phyloP scores from a whole-genome alignment of 805 yeast genomes.

The Metschnikowia proteae region DNA sequence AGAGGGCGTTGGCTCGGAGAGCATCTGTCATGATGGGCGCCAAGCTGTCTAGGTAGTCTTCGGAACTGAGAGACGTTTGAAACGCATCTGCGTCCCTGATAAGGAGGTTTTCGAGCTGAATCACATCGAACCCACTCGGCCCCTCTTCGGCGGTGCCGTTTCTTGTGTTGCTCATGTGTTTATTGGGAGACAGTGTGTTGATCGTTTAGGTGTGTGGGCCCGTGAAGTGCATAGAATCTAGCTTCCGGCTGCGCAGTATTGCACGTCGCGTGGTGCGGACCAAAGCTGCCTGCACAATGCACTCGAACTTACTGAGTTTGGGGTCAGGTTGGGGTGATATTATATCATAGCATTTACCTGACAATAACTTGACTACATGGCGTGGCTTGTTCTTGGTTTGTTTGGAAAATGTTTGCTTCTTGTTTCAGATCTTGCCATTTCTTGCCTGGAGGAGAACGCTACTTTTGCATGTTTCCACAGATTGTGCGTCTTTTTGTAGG shows the following conservation, averaged over 20 bases:
- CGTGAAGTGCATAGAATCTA: not conserved
- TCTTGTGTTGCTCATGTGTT: not conserved
- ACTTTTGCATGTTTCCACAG: too few species aligned
- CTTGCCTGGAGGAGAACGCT: too few species aligned
- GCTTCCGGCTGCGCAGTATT: slow-evolving; percentile 1
- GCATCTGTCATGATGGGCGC: slow-evolving; percentile 72
- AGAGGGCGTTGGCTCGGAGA: slow-evolving; percentile 49
- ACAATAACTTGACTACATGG: too few species aligned
- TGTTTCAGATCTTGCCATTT: too few species aligned
- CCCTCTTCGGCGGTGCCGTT: not conserved
- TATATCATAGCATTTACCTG: too few species aligned
- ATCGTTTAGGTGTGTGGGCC: not conserved
- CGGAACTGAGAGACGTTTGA: slow-evolving; percentile 49
- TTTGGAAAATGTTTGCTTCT: too few species aligned
- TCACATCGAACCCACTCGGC: slow-evolving; percentile 18
- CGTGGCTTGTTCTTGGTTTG: too few species aligned
- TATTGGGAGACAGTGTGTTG: not conserved
- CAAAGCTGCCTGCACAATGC: not conserved
- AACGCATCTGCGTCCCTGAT: slow-evolving; percentile 41
- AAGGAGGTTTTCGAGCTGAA: slow-evolving; percentile 36
- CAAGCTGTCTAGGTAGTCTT: slow-evolving; percentile 73
- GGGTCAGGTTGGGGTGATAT: not conserved
- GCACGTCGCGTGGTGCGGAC: not conserved
- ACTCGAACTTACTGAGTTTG: not conserved
- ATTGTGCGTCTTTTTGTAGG: too few species aligned